A percentile compares a stretch with the other conserved stretches of the same genome.
Evolutionary conservation across 1,284 basidiomycete species (phyloP).

Genomic region (Apiotrichum brassicae): DNA sequence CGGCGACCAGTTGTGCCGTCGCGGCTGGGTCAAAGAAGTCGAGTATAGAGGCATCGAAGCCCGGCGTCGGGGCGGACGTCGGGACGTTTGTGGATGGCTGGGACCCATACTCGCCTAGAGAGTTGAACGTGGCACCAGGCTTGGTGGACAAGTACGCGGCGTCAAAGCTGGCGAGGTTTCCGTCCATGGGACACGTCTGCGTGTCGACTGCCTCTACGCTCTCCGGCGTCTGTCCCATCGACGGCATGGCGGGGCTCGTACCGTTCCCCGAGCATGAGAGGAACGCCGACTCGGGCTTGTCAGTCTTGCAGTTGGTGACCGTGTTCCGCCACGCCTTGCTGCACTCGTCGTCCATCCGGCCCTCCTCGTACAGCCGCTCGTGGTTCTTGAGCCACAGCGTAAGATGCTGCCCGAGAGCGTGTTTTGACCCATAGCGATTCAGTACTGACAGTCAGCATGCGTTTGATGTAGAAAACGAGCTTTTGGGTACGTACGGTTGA

Average conservation of each 20-base stretch:
- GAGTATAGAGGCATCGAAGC: constrained; percentile 6
- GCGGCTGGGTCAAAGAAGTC: constrained; percentile 5
- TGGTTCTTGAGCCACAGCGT: constrained; percentile 6
- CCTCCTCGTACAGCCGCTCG: constrained; percentile 4
- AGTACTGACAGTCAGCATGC: constrained; percentile 1
- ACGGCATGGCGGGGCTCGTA: background rate
- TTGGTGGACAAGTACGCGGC: too few species aligned
- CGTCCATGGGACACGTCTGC: too few species aligned
- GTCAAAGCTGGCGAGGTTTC: too few species aligned
- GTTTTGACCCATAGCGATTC: constrained; percentile 12
- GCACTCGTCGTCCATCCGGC: background rate
- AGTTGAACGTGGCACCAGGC: too few species aligned
- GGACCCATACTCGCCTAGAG: too few species aligned
- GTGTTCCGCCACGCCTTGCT: too few species aligned
- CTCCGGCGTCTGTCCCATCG: constrained; percentile 14
- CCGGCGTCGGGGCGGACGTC: background rate
- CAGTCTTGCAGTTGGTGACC: too few species aligned
- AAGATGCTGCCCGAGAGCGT: constrained; percentile 8
- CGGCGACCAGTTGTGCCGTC: background rate
- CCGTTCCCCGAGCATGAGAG: background rate
- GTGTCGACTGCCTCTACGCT: constrained; percentile 8
- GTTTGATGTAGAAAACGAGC: constrained; percentile 7
- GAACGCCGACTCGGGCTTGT: background rate
- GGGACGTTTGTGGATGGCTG: background rate
- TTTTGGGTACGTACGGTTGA: constrained; percentile 1